A percentile compares a stretch with the other conserved stretches of the same genome.
Conservation (phyloP, 1,284 basidiomycete genomes). For the Apiotrichum gamsii region DNA sequence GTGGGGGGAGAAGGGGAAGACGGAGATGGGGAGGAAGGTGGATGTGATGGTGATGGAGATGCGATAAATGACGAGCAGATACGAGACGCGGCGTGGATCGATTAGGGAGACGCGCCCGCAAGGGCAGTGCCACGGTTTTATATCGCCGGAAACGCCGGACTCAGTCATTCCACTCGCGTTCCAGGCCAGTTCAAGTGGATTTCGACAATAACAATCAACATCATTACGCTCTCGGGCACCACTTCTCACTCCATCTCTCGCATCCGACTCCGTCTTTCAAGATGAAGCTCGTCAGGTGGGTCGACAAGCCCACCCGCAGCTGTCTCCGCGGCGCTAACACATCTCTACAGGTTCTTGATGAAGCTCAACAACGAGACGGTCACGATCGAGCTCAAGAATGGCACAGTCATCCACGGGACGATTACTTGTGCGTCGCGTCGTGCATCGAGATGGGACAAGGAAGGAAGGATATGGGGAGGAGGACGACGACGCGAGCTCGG, state of each 20-base stretch:
- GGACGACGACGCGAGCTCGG: too few relatives aligned
- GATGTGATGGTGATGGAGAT: background rate
- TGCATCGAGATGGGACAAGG: too few relatives aligned
- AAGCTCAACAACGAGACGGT: conserved; percentile 99
- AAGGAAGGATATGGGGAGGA: too few relatives aligned
- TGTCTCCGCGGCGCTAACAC: background rate
- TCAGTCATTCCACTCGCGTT: background rate
- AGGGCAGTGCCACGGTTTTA: too few relatives aligned
- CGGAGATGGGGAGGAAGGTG: background rate
- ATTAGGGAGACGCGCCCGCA: too few relatives aligned
- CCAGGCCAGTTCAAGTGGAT: too few relatives aligned
- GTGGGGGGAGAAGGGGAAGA: background rate
- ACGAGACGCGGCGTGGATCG: too few relatives aligned
- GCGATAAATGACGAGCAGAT: background rate
- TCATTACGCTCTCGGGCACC: conserved; percentile 4
- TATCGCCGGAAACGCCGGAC: conserved; percentile 4
- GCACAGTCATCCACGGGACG: conserved; percentile 89
- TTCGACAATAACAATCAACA: background rate
- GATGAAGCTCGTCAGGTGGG: conserved; percentile 51
- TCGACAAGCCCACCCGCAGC: background rate
- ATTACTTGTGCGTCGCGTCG: conserved; percentile 70
- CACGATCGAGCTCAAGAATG: conserved; percentile 96
- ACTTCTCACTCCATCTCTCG: conserved; percentile 2
- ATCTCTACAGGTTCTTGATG: conserved; percentile 93
- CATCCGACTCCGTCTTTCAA: conserved; percentile 42